A percentile compares a stretch with the other conserved stretches of the same genome.
Evolutionary conservation across 2,329 filamentous ascomycete genomes (phyloP).

Genomic region (Thelonectria blattea): DNA sequence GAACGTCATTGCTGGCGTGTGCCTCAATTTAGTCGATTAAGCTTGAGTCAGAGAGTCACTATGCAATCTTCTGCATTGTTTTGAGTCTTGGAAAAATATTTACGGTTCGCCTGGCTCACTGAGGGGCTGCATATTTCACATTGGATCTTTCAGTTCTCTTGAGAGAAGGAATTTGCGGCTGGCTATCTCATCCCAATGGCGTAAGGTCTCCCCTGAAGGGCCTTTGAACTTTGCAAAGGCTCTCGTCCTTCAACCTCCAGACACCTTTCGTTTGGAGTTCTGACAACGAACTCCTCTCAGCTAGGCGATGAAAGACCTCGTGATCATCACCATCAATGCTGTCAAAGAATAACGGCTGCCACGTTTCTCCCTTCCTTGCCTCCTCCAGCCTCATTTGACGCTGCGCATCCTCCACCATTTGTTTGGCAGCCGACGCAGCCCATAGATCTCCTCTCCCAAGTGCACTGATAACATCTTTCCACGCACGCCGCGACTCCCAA

Average conservation of each 20-base stretch:
- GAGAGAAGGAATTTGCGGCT: not conserved
- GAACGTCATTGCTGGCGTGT: too few relatives aligned
- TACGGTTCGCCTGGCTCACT: too few relatives aligned
- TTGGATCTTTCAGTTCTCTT: too few relatives aligned
- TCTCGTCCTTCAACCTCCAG: constrained; percentile 25
- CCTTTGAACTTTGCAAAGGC: not conserved
- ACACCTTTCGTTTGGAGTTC: constrained; percentile 28
- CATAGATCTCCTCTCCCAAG: constrained; percentile 80
- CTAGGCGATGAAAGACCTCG: constrained; percentile 18
- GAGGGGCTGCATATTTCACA: too few relatives aligned
- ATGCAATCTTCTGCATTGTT: too few relatives aligned
- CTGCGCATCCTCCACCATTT: constrained; percentile 82
- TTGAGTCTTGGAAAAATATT: too few relatives aligned
- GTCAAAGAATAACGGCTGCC: constrained; percentile 28
- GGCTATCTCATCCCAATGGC: not conserved
- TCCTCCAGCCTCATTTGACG: constrained; percentile 75
- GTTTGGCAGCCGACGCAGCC: constrained; percentile 72
- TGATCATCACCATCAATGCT: constrained; percentile 12
- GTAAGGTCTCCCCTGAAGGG: constrained; percentile 4
- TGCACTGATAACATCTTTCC: constrained; percentile 76
- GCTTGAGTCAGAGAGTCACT: too few relatives aligned
- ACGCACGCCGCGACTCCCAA: constrained; percentile 80
- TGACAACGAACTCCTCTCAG: constrained; percentile 17
- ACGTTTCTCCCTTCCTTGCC: constrained; percentile 49
- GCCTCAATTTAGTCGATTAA: too few relatives aligned